Percentiles rank a stretch among this genome's conserved stretches.
Evolutionary conservation across 2,329 filamentous ascomycete genomes (phyloP).

Genomic region (Colletotrichum cordylinicola): DNA sequence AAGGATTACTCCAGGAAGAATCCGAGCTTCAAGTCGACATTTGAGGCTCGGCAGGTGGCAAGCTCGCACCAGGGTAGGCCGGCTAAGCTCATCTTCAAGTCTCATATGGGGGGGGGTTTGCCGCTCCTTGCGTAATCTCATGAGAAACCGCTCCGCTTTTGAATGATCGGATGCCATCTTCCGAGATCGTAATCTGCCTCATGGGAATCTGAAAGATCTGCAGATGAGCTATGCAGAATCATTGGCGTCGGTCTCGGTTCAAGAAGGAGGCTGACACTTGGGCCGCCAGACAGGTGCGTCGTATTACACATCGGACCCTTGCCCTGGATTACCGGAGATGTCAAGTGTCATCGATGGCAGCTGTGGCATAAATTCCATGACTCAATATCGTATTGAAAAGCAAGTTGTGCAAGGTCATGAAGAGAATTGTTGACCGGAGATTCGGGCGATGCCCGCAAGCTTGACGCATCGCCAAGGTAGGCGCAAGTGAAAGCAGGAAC

Average conservation of each 20-base stretch:
- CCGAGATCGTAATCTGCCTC: not conserved
- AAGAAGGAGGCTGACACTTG: not conserved
- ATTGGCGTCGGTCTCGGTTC: not conserved
- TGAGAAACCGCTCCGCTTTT: not conserved
- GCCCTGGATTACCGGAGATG: not conserved
- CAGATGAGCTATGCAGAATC: not conserved
- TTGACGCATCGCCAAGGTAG: not conserved
- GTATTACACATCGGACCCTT: not conserved
- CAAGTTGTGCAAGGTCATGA: not conserved
- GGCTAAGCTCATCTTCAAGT: not conserved
- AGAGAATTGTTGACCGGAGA: not conserved
- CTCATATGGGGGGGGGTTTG: not conserved
- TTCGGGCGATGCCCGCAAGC: not conserved
- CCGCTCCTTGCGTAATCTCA: not conserved
- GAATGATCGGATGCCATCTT: not conserved
- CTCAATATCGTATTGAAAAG: not conserved
- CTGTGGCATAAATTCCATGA: not conserved
- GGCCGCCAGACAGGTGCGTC: not conserved
- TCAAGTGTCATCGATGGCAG: not conserved
- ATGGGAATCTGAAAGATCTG: not conserved
- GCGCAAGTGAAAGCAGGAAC: not conserved
- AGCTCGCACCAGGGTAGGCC: not conserved
- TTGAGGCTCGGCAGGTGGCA: not conserved
- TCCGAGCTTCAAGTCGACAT: not conserved
- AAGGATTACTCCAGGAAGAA: not conserved